Evolutionary conservation across 345 rosid species (phyloP).

Genomic region (Excoecaria cochinchinensis): DNA sequence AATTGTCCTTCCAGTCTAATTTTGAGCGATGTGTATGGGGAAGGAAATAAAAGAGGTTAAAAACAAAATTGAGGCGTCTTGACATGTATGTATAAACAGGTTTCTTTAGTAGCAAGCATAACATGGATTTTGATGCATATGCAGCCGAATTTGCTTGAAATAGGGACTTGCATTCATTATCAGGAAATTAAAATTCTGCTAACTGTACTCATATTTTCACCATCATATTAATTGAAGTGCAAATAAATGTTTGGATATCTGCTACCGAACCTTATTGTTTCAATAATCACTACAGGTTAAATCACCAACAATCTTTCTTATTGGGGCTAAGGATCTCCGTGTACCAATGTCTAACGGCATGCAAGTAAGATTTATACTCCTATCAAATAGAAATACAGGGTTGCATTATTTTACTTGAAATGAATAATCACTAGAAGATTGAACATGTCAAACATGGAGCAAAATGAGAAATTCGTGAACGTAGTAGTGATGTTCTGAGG

Average conservation of each 20-base stretch:
- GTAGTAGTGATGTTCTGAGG: background rate
- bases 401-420: background rate
- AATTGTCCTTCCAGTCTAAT: too few species aligned
- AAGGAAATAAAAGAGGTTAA: background rate
- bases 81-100: background rate
- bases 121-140: background rate
- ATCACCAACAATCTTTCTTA: conserved; percentile 77
- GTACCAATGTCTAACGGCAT: conserved; percentile 80
- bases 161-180: background rate
- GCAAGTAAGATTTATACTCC: conserved; percentile 51
- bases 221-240: background rate
- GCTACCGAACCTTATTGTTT: background rate
- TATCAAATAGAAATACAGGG: conserved; percentile 3
- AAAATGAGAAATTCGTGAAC: too few species aligned
- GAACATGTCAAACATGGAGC: too few species aligned
- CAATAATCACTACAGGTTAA: conserved; percentile 58
- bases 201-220: background rate
- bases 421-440: too few species aligned
- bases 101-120: background rate
- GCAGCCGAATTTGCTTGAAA: background rate
- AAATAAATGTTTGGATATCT: background rate
- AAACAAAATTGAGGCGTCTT: background rate
- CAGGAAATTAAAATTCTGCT: background rate
- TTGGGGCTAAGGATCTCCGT: conserved; percentile 86
- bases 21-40: too few species aligned